Evolutionary conservation across 2,329 filamentous ascomycete genomes (phyloP), one percentile per base, ranked within the genome.

Genomic region (Fonsecaea pedrosoi): DNA sequence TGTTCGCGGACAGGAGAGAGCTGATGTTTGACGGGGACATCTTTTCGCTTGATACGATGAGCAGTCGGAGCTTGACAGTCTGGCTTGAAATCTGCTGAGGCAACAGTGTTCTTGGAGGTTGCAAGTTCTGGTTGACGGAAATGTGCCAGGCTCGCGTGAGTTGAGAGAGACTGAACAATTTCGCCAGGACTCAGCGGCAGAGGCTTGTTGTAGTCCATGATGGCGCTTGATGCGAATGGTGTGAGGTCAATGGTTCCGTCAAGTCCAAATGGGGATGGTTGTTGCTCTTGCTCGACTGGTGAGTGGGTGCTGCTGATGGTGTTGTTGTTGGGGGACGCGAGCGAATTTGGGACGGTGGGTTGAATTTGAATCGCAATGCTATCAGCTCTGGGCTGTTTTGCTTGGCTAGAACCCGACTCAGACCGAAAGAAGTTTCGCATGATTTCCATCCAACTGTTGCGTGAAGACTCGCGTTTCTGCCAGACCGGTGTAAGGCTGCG

Each of bases 161-260:
- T 21, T 30, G 54, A 59, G 12, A 62, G 30, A 18, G 64, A 57
- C 21, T 42, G 62, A 5, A 63, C 60, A 37, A 63, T 48, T 13
- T 70, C 69, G 30, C 38, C 56, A 32, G 70, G 70, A 32, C 60
- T 71, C 8, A 71, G 60, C 10, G 70, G 70, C 18, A 71, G 50
- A 37, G 70, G 68, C 54, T 72, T 72, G 62, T 71, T 70, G 53
- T 30, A 40, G 37, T 70, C 54, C 25, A 63, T 34, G 25, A 37
- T 57, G 21, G 53, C 10, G 40, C 25, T 62, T 10, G 54, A 62
- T 7, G 30, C 18, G 15, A 25, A 61, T 13, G 35, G n/a, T 48
- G 34, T 42, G 21, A 60, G 64, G 30, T 70, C 62, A 58, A 32
- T 53, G 34, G 67, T 55, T 40, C 69, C 69, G 60, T 71, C 66